phyloP scores from a whole-genome alignment of 2,329 filamentous ascomycete genomes.

The Knufia fluminis region DNA sequence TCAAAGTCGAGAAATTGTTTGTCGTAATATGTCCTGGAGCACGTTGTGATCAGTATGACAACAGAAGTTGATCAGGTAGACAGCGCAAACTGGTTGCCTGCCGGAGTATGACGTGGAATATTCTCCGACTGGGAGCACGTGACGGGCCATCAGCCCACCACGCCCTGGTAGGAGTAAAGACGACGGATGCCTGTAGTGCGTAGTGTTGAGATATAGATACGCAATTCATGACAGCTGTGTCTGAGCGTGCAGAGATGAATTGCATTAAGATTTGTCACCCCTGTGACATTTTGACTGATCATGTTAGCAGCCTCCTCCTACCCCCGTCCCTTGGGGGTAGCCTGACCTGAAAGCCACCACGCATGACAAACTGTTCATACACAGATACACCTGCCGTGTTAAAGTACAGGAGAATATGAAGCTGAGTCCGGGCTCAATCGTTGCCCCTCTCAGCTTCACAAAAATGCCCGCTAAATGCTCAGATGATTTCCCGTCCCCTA shows the following conservation, averaged over 20 bases:
- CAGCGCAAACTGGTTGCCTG: neutral
- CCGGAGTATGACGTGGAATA: neutral
- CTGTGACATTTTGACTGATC: slow-evolving; percentile 14
- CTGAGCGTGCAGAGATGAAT: slow-evolving; percentile 15
- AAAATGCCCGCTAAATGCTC: slow-evolving; percentile 17
- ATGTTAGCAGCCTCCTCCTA: slow-evolving; percentile 20
- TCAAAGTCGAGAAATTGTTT: neutral
- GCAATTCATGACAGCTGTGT: too few species aligned
- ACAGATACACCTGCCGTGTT: neutral
- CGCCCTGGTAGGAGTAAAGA: too few species aligned
- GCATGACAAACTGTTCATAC: slow-evolving; percentile 5
- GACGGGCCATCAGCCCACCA: too few species aligned
- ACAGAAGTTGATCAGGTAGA: slow-evolving; percentile 4
- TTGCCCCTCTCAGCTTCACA: neutral
- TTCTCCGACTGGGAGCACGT: neutral
- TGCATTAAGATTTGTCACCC: slow-evolving; percentile 8
- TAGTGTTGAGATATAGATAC: too few species aligned
- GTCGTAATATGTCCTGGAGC: neutral
- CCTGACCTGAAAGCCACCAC: neutral
- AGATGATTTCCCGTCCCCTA: neutral
- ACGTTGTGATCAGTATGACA: slow-evolving; percentile 4
- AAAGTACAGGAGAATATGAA: slow-evolving; percentile 3
- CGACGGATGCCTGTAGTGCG: too few species aligned
- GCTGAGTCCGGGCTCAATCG: neutral
- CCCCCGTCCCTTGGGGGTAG: neutral